These are phyloP conservation scores for Apiospora saccharicola DNA, from an alignment of 2,329 filamentous ascomycete species.

Conservation along the genomic window DNA sequence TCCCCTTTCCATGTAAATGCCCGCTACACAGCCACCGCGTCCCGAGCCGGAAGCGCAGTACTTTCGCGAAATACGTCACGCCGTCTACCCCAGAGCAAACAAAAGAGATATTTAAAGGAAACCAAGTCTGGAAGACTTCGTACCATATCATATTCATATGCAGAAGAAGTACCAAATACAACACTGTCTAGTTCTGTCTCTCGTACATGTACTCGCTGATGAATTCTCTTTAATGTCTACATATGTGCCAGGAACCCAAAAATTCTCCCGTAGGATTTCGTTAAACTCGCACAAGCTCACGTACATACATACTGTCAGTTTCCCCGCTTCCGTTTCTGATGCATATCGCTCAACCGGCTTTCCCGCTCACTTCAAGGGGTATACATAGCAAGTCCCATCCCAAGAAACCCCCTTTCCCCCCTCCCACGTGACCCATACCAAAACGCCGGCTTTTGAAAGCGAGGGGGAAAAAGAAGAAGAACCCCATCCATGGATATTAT, in stretches of 20 bases:
- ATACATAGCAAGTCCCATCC: not conserved
- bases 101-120: not conserved
- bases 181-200: conserved; percentile 1
- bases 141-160: not conserved
- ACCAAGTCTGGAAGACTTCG: not conserved
- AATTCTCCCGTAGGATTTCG: not conserved
- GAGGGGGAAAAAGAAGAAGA: not conserved
- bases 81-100: too few species aligned
- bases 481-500: not conserved
- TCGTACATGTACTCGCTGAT: not conserved
- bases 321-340: not conserved
- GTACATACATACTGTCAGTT: conserved; percentile 1
- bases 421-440: not conserved
- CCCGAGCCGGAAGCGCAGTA: too few species aligned
- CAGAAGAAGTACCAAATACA: not conserved
- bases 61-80: too few species aligned
- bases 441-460: conserved; percentile 5
- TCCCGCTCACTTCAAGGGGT: not conserved
- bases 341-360: not conserved
- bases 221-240: not conserved
- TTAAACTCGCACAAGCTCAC: not conserved
- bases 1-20: too few species aligned
- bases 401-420: not conserved
- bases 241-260: not conserved
- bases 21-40: too few species aligned